Percentiles rank a stretch among this genome's conserved stretches.
phyloP scores from a whole-genome alignment of 1,284 basidiomycete genomes.

The Ceraceosorus guamensis region DNA sequence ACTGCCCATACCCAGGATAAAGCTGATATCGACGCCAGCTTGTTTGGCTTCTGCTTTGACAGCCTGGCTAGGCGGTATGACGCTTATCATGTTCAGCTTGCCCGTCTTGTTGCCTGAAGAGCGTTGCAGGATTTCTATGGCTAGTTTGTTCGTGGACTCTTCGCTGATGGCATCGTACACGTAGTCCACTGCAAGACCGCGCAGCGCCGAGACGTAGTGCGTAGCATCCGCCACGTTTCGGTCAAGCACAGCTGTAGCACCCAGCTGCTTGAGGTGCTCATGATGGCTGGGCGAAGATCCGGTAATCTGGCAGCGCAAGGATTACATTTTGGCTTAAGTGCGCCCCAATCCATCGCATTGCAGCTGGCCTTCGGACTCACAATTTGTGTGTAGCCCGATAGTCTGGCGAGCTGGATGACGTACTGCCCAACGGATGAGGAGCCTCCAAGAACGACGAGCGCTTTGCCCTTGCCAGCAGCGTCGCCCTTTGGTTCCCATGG shows the following conservation, averaged over 20 bases:
- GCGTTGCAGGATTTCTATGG: constrained; percentile 23
- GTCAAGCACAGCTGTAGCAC: constrained; percentile 22
- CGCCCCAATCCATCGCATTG: too few species aligned
- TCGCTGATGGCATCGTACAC: constrained; percentile 30
- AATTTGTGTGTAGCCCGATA: constrained; percentile 28
- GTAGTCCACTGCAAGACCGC: constrained; percentile 2
- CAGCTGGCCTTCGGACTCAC: background rate
- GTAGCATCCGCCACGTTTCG: constrained; percentile 12
- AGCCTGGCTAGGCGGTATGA: background rate
- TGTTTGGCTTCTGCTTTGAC: background rate
- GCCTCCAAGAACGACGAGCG: constrained; percentile 31
- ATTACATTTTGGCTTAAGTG: too few species aligned
- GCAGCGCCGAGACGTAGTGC: constrained; percentile 11
- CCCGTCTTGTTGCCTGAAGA: too few species aligned
- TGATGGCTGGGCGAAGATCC: constrained; percentile 18
- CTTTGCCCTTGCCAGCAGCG: constrained; percentile 20
- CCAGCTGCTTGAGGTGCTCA: constrained; percentile 21
- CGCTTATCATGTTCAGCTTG: background rate
- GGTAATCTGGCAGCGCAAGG: constrained; percentile 5
- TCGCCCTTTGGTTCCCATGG: constrained; percentile 30
- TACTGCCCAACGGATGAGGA: constrained; percentile 30
- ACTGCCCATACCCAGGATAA: constrained; percentile 16
- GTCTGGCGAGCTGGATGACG: constrained; percentile 30
- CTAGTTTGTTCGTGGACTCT: constrained; percentile 17
- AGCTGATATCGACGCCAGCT: constrained; percentile 4